Evolutionary conservation across 495 filamentous ascomycete species (phyloP).

Genomic region (Aspergillus wentii): DNA sequence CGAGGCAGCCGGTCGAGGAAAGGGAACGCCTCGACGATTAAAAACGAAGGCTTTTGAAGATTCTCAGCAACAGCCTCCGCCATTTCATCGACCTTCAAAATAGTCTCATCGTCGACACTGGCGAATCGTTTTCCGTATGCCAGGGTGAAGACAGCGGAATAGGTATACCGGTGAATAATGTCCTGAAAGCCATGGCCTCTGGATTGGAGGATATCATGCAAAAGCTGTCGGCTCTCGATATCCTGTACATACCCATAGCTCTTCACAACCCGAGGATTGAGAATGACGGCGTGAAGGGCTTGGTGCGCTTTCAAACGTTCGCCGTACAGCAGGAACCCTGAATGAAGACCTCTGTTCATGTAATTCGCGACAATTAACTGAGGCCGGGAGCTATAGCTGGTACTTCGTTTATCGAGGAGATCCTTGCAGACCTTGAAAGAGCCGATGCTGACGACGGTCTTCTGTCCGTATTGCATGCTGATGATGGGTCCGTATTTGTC

Average conservation of each 20-base stretch:
- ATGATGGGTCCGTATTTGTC: conserved; percentile 24
- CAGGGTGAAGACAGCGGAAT: conserved; percentile 16
- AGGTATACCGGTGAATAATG: conserved; percentile 14
- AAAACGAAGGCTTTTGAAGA: background rate
- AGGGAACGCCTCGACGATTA: conserved; percentile 26
- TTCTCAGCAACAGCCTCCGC: conserved; percentile 6
- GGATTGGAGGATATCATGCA: conserved; percentile 14
- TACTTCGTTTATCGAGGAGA: conserved; percentile 17
- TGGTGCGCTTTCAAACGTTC: conserved; percentile 32
- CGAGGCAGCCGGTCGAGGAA: conserved; percentile 21
- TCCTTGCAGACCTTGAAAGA: conserved; percentile 12
- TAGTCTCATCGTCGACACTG: conserved; percentile 12
- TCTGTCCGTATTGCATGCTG: conserved; percentile 7
- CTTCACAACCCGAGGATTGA: conserved; percentile 30
- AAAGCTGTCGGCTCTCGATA: conserved; percentile 24
- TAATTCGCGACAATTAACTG: conserved; percentile 4
- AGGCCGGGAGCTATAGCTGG: conserved; percentile 18
- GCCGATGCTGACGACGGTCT: conserved; percentile 11
- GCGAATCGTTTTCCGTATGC: conserved; percentile 26
- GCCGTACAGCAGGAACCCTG: conserved; percentile 29
- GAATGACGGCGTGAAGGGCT: conserved; percentile 21
- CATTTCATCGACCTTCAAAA: conserved; percentile 4
- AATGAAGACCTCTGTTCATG: conserved; percentile 14
- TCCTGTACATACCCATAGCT: conserved; percentile 33
- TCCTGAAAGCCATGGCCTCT: conserved; percentile 16